Conservation (phyloP, 495 filamentous ascomycete species). For the Pyrenula aspistea region DNA sequence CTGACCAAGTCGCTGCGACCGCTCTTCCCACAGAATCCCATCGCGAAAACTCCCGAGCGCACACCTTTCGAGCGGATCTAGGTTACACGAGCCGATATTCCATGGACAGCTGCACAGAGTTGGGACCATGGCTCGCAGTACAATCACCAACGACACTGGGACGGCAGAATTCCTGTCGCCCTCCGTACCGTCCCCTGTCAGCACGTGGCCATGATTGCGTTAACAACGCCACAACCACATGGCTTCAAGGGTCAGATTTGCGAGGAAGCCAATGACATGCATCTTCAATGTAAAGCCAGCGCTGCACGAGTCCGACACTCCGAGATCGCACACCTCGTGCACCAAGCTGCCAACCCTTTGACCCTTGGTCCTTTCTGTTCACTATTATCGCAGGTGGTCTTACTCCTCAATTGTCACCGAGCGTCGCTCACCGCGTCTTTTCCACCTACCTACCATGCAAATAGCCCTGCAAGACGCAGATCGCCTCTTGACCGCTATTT, state of each 20-base stretch:
- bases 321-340: neutral
- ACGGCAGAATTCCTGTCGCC: neutral
- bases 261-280: neutral
- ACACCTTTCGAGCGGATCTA: neutral
- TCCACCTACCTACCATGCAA: neutral
- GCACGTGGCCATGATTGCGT: neutral
- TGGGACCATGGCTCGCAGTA: neutral
- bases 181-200: neutral
- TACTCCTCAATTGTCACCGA: neutral
- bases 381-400: neutral
- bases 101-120: neutral
- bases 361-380: no score
- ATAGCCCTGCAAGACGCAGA: neutral
- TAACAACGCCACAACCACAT: neutral
- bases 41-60: no score
- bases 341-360: neutral
- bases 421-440: neutral
- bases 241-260: neutral
- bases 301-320: neutral
- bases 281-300: neutral
- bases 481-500: neutral
- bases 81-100: neutral
- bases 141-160: neutral
- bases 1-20: no score
- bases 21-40: no score